These are phyloP conservation scores for Termitomyces sp. DNA, from an alignment of 768 basidiomycete genomes.

Conservation along the genomic window DNA sequence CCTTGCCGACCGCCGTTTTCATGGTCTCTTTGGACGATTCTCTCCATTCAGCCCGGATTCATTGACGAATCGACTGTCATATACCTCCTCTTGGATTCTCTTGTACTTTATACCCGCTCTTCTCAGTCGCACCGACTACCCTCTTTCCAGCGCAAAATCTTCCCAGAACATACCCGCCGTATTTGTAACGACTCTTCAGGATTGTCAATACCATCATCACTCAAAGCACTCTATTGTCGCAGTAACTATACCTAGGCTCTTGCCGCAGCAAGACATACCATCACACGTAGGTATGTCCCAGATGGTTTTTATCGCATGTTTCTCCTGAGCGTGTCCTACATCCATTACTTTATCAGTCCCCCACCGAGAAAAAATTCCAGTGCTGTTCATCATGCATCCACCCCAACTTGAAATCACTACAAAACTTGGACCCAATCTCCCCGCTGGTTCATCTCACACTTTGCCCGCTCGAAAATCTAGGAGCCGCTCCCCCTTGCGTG, in stretches of 20 bases:
- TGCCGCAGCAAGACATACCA: slow-evolving; percentile 6
- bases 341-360: neutral
- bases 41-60: neutral
- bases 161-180: slow-evolving; percentile 9
- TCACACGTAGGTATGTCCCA: slow-evolving; percentile 4
- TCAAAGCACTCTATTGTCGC: neutral
- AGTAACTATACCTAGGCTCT: neutral
- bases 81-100: neutral
- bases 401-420: slow-evolving; percentile 49
- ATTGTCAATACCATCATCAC: slow-evolving; percentile 2
- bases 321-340: too few relatives aligned
- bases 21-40: slow-evolving; percentile 8
- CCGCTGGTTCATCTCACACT: slow-evolving; percentile 27
- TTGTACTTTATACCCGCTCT: slow-evolving; percentile 8
- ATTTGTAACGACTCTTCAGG: slow-evolving; percentile 7
- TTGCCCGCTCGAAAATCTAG: slow-evolving; percentile 22
- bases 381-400: slow-evolving; percentile 34
- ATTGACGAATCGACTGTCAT: neutral
- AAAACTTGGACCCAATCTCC: slow-evolving; percentile 28
- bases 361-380: slow-evolving; percentile 3
- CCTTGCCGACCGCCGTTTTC: slow-evolving; percentile 8
- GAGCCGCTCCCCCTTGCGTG: slow-evolving; percentile 26
- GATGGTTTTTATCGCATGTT: neutral
- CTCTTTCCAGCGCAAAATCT: slow-evolving; percentile 3
- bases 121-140: neutral